Percentiles rank a stretch among this genome's conserved stretches.
Evolutionary conservation across 2,329 filamentous ascomycete genomes (phyloP).

Genomic region (Ascochyta rabiei): DNA sequence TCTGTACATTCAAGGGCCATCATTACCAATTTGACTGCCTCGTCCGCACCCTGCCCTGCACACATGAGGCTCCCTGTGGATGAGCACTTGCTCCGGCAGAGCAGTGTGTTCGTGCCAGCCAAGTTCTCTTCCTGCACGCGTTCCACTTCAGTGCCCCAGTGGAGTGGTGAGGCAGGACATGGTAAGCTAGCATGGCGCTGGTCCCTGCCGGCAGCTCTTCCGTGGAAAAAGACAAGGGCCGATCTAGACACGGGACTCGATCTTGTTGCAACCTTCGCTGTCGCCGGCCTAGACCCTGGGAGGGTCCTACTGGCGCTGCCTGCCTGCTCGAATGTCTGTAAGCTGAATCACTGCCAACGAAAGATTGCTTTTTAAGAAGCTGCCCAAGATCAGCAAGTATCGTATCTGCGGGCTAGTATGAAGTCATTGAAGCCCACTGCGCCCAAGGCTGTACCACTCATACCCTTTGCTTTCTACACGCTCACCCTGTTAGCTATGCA

Average conservation of each 20-base stretch:
- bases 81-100: neutral
- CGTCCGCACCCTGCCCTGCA: neutral
- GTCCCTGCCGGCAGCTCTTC: neutral
- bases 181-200: constrained; percentile 2
- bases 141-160: neutral
- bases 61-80: neutral
- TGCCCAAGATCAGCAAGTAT: neutral
- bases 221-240: neutral
- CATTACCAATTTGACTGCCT: neutral
- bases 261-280: neutral
- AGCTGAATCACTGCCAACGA: neutral
- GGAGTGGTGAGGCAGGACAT: constrained; percentile 1
- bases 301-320: neutral
- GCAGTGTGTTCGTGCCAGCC: neutral
- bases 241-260: neutral
- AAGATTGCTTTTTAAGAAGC: constrained; percentile 8
- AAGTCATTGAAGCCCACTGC: neutral
- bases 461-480: neutral
- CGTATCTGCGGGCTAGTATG: neutral
- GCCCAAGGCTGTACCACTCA: constrained; percentile 1
- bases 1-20: neutral
- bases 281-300: constrained; percentile 7
- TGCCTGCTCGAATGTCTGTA: neutral
- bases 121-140: neutral
- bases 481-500: neutral